phyloP scores from a whole-genome alignment of 768 basidiomycete genomes.

The Hericium coralloides region DNA sequence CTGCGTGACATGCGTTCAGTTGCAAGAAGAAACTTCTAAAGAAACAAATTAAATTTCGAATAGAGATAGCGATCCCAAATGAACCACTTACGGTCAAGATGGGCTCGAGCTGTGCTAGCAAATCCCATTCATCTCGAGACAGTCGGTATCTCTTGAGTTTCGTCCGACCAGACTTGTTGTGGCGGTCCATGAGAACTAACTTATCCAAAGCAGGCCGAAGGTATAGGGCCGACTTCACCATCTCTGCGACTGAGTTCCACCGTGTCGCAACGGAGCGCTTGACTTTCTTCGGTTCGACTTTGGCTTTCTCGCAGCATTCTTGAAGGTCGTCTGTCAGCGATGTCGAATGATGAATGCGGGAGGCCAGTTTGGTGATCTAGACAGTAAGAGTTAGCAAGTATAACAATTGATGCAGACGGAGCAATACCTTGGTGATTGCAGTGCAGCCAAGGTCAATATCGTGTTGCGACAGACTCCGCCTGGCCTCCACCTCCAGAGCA shows the following conservation, averaged over 20 bases:
- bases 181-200: slow-evolving; percentile 10
- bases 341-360: slow-evolving; percentile 7
- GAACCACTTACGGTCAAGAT: slow-evolving; percentile 12
- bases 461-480: background rate
- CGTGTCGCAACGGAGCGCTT: slow-evolving; percentile 15
- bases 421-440: slow-evolving; percentile 10
- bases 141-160: slow-evolving; percentile 12
- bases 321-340: slow-evolving; percentile 5
- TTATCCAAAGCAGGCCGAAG: slow-evolving; percentile 10
- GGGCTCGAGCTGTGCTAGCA: slow-evolving; percentile 12
- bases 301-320: background rate
- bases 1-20: background rate
- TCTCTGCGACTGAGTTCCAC: slow-evolving; percentile 18
- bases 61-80: background rate
- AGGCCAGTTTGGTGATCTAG: slow-evolving; percentile 9
- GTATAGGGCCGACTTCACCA: slow-evolving; percentile 11
- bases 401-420: background rate
- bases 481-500: background rate
- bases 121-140: slow-evolving; percentile 13
- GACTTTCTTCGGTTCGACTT: slow-evolving; percentile 5
- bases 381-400: background rate
- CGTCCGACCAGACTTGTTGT: slow-evolving; percentile 8
- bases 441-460: background rate
- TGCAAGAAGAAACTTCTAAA: background rate
- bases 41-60: background rate